Conservation (phyloP, 2,329 filamentous ascomycete genomes). For the Coleophoma cylindrospora region DNA sequence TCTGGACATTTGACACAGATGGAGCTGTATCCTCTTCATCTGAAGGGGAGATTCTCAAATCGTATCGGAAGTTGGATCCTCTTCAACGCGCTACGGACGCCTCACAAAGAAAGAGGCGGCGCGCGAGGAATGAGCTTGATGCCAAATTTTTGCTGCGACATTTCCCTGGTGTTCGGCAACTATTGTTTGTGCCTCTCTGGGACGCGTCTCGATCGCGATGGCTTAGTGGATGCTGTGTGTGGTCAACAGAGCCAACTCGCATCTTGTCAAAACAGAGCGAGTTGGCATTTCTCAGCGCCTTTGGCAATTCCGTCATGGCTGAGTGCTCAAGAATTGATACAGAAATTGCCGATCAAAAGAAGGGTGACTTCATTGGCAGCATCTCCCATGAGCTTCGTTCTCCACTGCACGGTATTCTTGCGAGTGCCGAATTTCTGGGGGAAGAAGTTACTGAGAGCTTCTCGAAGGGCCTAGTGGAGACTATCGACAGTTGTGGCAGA, state of each 20-base stretch:
- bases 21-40: constrained; percentile 36
- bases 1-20: constrained; percentile 42
- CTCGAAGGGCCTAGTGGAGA: constrained; percentile 26
- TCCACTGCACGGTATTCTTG: constrained; percentile 52
- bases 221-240: constrained; percentile 45
- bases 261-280: constrained; percentile 30
- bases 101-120: constrained; percentile 7
- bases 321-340: constrained; percentile 50
- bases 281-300: constrained; percentile 32
- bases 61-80: not conserved
- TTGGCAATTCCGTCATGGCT: constrained; percentile 47
- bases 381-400: constrained; percentile 54
- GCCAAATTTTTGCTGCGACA: constrained; percentile 26
- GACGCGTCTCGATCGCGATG: constrained; percentile 39
- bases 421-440: constrained; percentile 43
- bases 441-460: constrained; percentile 31
- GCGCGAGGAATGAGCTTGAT: constrained; percentile 19
- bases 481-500: constrained; percentile 30
- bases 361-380: constrained; percentile 53
- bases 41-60: constrained; percentile 30
- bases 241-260: constrained; percentile 26
- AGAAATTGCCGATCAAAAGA: constrained; percentile 44
- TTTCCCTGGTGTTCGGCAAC: constrained; percentile 40
- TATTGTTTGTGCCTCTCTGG: constrained; percentile 45
- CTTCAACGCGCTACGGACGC: constrained; percentile 6